Evolutionary conservation across 352 stramenopile genomes (phyloP), one percentile per base, ranked within the genome.

Genomic region (Phytophthora tubulina): DNA sequence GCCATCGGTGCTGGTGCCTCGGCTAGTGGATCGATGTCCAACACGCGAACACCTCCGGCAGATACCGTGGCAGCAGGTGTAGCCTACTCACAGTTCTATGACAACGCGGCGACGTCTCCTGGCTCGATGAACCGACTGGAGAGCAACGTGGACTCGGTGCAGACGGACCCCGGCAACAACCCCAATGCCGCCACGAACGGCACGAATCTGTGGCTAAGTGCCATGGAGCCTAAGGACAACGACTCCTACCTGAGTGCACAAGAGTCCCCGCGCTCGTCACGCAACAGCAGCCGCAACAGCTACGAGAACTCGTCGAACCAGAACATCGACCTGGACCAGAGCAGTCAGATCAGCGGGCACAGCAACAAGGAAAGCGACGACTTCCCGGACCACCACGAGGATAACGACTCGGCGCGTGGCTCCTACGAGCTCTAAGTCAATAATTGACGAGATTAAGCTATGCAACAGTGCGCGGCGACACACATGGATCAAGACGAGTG

Each of bases 181-280:
- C 65, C 73, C 49, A 39, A 68, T 50, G 32, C 14, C 10, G 39
- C 64, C 15, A 65, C 62, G 39, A 89, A 84, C 58, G 74, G 72
- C 70, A 85, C 82, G 17, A 94, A 93, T 78, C 58, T 93, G 27
- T 94, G 87, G 87, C 72, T 94, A 71, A 94, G 85, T 58, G 87
- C 87, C 14, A 94, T 94, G 87, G 87, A 94, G 63, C 69, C 79
- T 54, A 91, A 92, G 79, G 82, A 91, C 42, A 93, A 93, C 56
- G 85, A 93, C 52, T 92, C 74, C 52, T 93, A 81, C 67, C 57
- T 83, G 64, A 89, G 78, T 17, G 84, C 83, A 3, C 82, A 91
- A 39, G 75, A 90, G 31, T 83, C 78, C 14, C 67, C 74, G 3
- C 74, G 85, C 49, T 84, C 75, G 30, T 72, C 81, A 52, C 72